phyloP scores from a whole-genome alignment of 768 basidiomycete genomes.

The Hypholoma sublateritium region DNA sequence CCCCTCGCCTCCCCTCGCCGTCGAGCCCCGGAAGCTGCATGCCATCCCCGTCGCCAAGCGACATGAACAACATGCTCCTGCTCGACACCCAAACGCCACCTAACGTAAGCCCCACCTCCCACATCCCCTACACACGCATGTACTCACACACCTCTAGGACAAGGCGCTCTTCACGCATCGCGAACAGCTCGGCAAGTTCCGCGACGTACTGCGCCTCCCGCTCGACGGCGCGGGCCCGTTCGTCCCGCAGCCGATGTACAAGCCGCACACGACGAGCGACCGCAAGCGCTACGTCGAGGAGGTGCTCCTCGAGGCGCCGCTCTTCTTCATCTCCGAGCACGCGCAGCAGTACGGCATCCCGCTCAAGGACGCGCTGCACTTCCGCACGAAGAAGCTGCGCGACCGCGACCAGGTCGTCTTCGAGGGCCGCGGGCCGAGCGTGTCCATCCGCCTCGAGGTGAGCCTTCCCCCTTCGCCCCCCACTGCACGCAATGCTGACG shows the following conservation, averaged over 20 bases:
- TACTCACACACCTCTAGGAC: constrained; percentile 18
- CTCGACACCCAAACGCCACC: constrained; percentile 7
- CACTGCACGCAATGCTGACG: constrained; percentile 6
- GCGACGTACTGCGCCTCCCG: constrained; percentile 37
- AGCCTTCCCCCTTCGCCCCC: constrained; percentile 16
- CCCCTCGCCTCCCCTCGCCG: constrained; percentile 16
- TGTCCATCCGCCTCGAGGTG: constrained; percentile 78
- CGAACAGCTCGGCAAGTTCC: constrained; percentile 47
- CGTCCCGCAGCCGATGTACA: constrained; percentile 71
- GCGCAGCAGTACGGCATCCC: constrained; percentile 61
- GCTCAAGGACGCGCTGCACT: constrained; percentile 63
- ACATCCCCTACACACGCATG: constrained; percentile 3
- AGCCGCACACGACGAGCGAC: constrained; percentile 77
- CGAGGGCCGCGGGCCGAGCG: constrained; percentile 71
- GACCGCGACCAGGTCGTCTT: constrained; percentile 70
- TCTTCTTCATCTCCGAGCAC: constrained; percentile 57
- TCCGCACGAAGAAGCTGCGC: constrained; percentile 52
- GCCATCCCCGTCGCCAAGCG: constrained; percentile 15
- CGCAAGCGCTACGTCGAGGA: constrained; percentile 76
- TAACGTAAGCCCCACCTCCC: neutral
- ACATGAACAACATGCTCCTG: constrained; percentile 14
- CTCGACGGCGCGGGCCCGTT: constrained; percentile 44
- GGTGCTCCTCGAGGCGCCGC: constrained; percentile 59
- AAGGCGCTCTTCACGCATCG: constrained; percentile 36
- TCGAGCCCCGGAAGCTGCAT: constrained; percentile 17